Conservation (phyloP, 805 yeast species). For the Nakazawaea ernobii region DNA sequence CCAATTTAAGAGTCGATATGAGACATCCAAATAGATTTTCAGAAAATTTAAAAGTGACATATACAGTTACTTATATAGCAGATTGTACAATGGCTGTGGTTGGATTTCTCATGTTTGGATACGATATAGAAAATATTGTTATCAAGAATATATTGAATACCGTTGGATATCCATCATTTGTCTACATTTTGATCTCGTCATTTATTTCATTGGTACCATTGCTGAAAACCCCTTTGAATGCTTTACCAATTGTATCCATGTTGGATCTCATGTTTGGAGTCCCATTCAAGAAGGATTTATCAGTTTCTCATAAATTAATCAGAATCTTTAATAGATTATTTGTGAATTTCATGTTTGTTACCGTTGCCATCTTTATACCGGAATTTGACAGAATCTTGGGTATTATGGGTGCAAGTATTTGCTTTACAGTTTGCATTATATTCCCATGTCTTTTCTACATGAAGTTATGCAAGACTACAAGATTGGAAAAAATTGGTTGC, state of each 20-base stretch:
- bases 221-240: slow-evolving; percentile 82
- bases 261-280: slow-evolving; percentile 42
- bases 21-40: slow-evolving; percentile 59
- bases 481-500: slow-evolving; percentile 39
- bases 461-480: slow-evolving; percentile 46
- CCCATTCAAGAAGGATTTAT: slow-evolving; percentile 8
- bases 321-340: slow-evolving; percentile 31
- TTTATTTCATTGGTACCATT: slow-evolving; percentile 76
- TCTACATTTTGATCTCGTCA: slow-evolving; percentile 51
- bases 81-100: slow-evolving; percentile 58
- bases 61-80: slow-evolving; percentile 49
- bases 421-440: slow-evolving; percentile 74
- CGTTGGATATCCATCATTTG: slow-evolving; percentile 59
- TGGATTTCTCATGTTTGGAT: slow-evolving; percentile 82
- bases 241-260: slow-evolving; percentile 80
- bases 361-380: slow-evolving; percentile 67
- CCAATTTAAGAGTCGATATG: slow-evolving; percentile 72
- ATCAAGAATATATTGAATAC: slow-evolving; percentile 70
- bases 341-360: slow-evolving; percentile 60
- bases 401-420: slow-evolving; percentile 76
- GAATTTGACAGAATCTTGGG: slow-evolving; percentile 83
- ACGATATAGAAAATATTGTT: slow-evolving; percentile 59
- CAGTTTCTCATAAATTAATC: slow-evolving; percentile 3
- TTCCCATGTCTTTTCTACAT: slow-evolving; percentile 76
- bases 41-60: slow-evolving; percentile 49